Evolutionary conservation across 1,284 basidiomycete species (phyloP).

Genomic region (Trichosporon inkin): DNA sequence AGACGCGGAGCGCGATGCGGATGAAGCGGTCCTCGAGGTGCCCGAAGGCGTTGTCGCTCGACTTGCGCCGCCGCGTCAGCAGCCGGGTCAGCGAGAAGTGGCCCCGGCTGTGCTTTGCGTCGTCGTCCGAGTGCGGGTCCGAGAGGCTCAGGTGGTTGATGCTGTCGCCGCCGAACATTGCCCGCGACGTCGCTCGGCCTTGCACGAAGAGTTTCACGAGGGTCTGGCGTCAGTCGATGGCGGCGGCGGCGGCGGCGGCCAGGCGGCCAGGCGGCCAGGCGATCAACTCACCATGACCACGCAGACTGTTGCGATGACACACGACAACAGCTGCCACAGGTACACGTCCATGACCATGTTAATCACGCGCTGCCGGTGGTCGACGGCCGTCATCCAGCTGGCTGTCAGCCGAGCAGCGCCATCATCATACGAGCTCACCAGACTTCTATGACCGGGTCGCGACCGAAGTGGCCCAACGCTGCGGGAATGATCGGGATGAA

Average conservation of each 20-base stretch:
- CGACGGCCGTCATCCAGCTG: slow-evolving; percentile 20
- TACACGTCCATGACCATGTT: slow-evolving; percentile 37
- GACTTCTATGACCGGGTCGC: slow-evolving; percentile 20
- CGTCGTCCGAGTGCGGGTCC: slow-evolving; percentile 22
- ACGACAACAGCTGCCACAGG: slow-evolving; percentile 37
- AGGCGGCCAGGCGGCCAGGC: no score
- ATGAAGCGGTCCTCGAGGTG: slow-evolving; percentile 25
- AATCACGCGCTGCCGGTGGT: slow-evolving; percentile 16
- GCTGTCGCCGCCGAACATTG: slow-evolving; percentile 26
- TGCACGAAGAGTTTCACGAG: slow-evolving; percentile 33
- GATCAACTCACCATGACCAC: slow-evolving; percentile 26
- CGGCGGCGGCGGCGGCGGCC: no score
- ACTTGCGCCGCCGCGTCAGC: slow-evolving; percentile 9
- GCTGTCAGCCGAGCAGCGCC: no score
- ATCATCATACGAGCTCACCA: slow-evolving; percentile 12
- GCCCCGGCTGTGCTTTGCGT: slow-evolving; percentile 25
- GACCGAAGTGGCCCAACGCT: slow-evolving; percentile 26
- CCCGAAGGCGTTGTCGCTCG: slow-evolving; percentile 11
- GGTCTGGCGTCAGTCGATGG: slow-evolving; percentile 21
- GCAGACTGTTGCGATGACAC: slow-evolving; percentile 26
- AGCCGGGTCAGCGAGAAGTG: slow-evolving; percentile 7
- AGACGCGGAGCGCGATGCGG: slow-evolving; percentile 27
- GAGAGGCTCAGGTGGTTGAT: slow-evolving; percentile 22
- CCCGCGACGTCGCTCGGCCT: slow-evolving; percentile 30
- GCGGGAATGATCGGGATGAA: slow-evolving; percentile 26